phyloP scores from a whole-genome alignment of 2,329 filamentous ascomycete species.

The Helminthosporium solani region DNA sequence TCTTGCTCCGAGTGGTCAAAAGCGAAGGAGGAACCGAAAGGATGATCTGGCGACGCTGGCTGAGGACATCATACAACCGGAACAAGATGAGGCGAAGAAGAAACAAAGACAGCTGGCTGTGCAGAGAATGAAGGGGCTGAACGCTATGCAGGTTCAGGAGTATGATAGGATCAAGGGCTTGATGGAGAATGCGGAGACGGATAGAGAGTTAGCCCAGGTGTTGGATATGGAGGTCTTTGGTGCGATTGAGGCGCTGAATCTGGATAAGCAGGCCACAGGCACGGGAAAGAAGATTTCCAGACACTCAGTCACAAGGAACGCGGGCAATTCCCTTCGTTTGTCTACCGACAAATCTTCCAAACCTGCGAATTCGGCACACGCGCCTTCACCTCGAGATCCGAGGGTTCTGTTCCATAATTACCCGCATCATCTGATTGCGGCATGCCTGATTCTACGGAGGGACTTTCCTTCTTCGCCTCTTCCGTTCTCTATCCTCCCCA shows the following conservation, averaged over 20 bases:
- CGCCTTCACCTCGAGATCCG: constrained; percentile 42
- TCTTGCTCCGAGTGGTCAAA: constrained; percentile 3
- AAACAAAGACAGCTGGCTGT: constrained; percentile 4
- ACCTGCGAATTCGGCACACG: not conserved
- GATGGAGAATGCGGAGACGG: constrained; percentile 59
- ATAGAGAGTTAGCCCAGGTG: constrained; percentile 66
- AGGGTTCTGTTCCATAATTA: constrained; percentile 65
- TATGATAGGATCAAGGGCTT: constrained; percentile 54
- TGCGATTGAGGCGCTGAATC: constrained; percentile 57
- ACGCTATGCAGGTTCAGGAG: constrained; percentile 40
- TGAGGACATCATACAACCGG: constrained; percentile 11
- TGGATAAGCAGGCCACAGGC: constrained; percentile 35
- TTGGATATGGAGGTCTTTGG: constrained; percentile 68
- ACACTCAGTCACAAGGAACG: not conserved
- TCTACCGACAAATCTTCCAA: not conserved
- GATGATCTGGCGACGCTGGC: constrained; percentile 19
- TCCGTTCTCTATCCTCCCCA: constrained; percentile 62
- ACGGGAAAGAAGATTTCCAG: not conserved
- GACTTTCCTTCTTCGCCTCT: constrained; percentile 63
- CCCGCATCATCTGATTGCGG: constrained; percentile 60
- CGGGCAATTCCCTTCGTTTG: not conserved
- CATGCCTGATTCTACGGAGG: constrained; percentile 58
- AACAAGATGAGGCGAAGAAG: constrained; percentile 10
- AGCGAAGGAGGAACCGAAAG: constrained; percentile 1
- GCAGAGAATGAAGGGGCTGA: constrained; percentile 16